These are phyloP conservation scores for Phaeosphaeriaceae sp. DNA, from an alignment of 2,329 filamentous ascomycete genomes.

Conservation along the genomic window DNA sequence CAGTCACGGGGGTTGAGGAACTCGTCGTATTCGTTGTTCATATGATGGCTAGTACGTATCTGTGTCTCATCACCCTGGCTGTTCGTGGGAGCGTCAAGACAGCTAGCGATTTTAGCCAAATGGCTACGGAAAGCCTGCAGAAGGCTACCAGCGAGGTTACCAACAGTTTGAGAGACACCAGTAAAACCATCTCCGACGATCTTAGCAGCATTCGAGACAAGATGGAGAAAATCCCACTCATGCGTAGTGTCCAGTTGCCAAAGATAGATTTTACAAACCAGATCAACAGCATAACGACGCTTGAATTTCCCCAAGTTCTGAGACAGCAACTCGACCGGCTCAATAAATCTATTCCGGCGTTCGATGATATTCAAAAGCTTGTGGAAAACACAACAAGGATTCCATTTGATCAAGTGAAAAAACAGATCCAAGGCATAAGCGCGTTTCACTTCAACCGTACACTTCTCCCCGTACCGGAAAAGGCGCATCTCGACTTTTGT, in stretches of 20 bases:
- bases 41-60: constrained; percentile 86
- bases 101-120: constrained; percentile 66
- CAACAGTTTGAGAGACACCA: too few species aligned
- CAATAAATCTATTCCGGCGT: constrained; percentile 81
- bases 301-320: constrained; percentile 73
- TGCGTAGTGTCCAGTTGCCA: too few species aligned
- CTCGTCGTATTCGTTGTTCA: constrained; percentile 93
- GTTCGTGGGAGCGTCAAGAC: constrained; percentile 79
- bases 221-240: too few species aligned
- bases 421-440: constrained; percentile 71
- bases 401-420: constrained; percentile 82
- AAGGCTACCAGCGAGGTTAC: constrained; percentile 60
- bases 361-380: constrained; percentile 81
- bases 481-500: constrained; percentile 85
- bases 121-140: constrained; percentile 68
- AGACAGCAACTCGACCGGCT: constrained; percentile 72
- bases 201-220: too few species aligned
- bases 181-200: too few species aligned
- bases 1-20: constrained; percentile 81
- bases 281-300: constrained; percentile 70
- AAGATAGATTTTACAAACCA: constrained; percentile 69
- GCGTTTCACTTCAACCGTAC: constrained; percentile 79
- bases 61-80: constrained; percentile 85
- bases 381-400: constrained; percentile 76
- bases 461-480: constrained; percentile 81